These are phyloP conservation scores for Quercus agrifolia DNA, from an alignment of 306 rosid genomes.

Conservation along the genomic window DNA sequence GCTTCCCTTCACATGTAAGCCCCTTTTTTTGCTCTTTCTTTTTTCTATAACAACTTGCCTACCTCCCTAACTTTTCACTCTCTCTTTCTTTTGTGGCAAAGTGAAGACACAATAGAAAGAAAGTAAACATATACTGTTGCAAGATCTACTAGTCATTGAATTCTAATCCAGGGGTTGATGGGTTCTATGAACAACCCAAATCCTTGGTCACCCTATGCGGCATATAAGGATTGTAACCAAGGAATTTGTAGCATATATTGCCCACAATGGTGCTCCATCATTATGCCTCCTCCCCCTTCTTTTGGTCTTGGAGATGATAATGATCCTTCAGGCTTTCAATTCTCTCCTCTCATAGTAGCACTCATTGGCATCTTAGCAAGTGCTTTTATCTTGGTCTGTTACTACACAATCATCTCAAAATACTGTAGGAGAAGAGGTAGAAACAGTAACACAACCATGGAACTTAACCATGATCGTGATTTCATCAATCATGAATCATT, in stretches of 20 bases:
- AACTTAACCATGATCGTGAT: slow-evolving; percentile 2
- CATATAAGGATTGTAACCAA: slow-evolving; percentile 55
- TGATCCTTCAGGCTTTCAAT: slow-evolving; percentile 24
- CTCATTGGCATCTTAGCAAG: slow-evolving; percentile 66
- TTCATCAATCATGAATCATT: slow-evolving; percentile 9
- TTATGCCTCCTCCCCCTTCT: slow-evolving; percentile 76
- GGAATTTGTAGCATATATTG: slow-evolving; percentile 75
- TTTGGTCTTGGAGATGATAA: background rate
- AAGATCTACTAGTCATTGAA: slow-evolving; percentile 1
- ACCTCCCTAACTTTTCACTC: background rate
- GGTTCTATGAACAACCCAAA: slow-evolving; percentile 35
- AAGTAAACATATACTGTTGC: background rate
- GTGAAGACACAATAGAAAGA: background rate
- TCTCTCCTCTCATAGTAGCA: slow-evolving; percentile 76
- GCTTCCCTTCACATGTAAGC: slow-evolving; percentile 44
- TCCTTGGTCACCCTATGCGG: slow-evolving; percentile 42
- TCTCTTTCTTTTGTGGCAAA: background rate
- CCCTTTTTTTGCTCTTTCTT: slow-evolving; percentile 12
- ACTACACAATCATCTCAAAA: slow-evolving; percentile 61
- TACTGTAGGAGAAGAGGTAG: slow-evolving; percentile 38
- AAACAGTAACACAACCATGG: background rate
- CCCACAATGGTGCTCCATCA: slow-evolving; percentile 73
- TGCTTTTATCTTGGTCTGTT: slow-evolving; percentile 55
- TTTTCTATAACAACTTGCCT: background rate
- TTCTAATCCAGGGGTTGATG: slow-evolving; percentile 21